Percentiles rank a stretch among this genome's conserved stretches.
These are phyloP conservation scores for Candida sphagnicola DNA, from an alignment of 805 yeast species.

Conservation along the genomic window DNA sequence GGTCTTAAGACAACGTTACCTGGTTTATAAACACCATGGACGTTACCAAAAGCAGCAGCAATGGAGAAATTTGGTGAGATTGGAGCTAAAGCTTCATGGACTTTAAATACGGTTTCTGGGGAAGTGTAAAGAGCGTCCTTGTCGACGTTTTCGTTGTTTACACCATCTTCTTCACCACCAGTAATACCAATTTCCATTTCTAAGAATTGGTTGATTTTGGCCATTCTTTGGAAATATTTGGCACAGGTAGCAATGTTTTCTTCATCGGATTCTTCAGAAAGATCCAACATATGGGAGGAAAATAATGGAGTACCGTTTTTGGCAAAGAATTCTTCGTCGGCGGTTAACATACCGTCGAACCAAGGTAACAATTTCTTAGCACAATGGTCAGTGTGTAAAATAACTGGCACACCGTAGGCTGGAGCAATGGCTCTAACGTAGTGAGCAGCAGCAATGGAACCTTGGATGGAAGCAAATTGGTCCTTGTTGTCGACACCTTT, in stretches of 20 bases:
- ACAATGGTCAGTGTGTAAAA: conserved; percentile 98
- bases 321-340: conserved; percentile 90
- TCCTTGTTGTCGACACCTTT: conserved; percentile 94
- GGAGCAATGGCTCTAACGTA: conserved; percentile 97
- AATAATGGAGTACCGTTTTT: conserved; percentile 90
- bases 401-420: conserved; percentile 92
- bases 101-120: conserved; percentile 91
- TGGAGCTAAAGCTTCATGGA: conserved; percentile 83
- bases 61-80: conserved; percentile 97
- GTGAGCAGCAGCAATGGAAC: conserved; percentile 97
- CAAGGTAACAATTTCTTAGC: conserved; percentile 97
- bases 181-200: conserved; percentile 99
- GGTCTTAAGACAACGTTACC: conserved; percentile 96
- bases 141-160: conserved; percentile 91
- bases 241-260: conserved; percentile 93
- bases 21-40: conserved; percentile 99
- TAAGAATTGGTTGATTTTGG: conserved; percentile 94
- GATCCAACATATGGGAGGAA: conserved; percentile 98
- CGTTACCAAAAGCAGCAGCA: conserved; percentile 99
- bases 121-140: conserved; percentile 87
- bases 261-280: conserved; percentile 94
- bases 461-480: conserved; percentile 92
- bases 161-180: conserved; percentile 99
- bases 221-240: conserved; percentile 90
- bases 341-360: conserved; percentile 97